These are phyloP conservation scores for Cyclotella baltica DNA, from an alignment of 108 stramenopile species.

Conservation along the genomic window DNA sequence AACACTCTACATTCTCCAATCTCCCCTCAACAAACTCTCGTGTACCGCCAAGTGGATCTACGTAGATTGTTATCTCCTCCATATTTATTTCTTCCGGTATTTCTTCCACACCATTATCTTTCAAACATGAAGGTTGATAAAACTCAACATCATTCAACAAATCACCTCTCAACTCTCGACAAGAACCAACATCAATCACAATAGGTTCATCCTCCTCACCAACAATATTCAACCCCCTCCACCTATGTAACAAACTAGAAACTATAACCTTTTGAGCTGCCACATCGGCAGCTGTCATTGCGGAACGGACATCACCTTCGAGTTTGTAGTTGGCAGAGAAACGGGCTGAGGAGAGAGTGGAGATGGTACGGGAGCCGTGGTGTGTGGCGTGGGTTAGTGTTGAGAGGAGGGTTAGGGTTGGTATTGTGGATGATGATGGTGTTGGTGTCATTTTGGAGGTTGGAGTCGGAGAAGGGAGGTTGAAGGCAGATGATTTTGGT, in stretches of 20 bases:
- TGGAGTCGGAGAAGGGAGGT: neutral
- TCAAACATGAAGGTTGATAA: slow-evolving; percentile 6
- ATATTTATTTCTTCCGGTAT: slow-evolving; percentile 24
- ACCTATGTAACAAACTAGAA: slow-evolving; percentile 5
- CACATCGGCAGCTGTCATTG: slow-evolving; percentile 64
- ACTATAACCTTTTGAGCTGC: slow-evolving; percentile 65
- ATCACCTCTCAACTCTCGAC: slow-evolving; percentile 9
- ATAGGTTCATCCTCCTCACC: slow-evolving; percentile 40
- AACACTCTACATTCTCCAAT: too few species aligned
- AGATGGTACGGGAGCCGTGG: slow-evolving; percentile 12
- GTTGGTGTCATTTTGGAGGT: neutral
- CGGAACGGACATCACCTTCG: slow-evolving; percentile 58
- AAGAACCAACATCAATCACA: slow-evolving; percentile 1
- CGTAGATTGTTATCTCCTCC: slow-evolving; percentile 50
- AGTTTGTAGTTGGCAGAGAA: slow-evolving; percentile 49
- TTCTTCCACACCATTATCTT: neutral
- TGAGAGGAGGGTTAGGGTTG: slow-evolving; percentile 8
- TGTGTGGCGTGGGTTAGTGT: slow-evolving; percentile 4
- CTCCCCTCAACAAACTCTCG: too few species aligned
- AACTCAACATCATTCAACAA: neutral
- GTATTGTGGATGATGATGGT: neutral
- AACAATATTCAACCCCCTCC: slow-evolving; percentile 30
- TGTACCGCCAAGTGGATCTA: slow-evolving; percentile 84
- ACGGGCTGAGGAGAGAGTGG: neutral
- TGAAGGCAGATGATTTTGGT: neutral